A percentile compares a stretch with the other conserved stretches of the same genome.
Evolutionary conservation across 371 early-diverging fungal species (phyloP).

Genomic region (Haplosporangium sp.): DNA sequence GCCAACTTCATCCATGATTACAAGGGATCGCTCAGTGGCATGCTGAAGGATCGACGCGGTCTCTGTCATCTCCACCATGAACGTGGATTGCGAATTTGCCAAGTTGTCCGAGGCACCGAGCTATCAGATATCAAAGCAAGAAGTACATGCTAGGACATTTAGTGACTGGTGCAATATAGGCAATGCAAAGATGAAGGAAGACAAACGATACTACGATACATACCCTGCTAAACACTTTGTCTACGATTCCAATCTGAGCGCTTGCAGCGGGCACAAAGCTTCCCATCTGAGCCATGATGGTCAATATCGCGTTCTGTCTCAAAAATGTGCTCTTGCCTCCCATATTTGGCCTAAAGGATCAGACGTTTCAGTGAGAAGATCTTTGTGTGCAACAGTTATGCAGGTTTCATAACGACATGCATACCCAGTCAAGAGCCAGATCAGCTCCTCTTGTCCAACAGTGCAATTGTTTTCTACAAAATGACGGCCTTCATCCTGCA

Average conservation of each 20-base stretch:
- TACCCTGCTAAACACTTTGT: slow-evolving; percentile 92
- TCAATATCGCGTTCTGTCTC: slow-evolving; percentile 71
- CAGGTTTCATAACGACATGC: neutral
- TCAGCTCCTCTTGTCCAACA: slow-evolving; percentile 62
- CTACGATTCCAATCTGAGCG: slow-evolving; percentile 89
- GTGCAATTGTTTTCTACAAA: slow-evolving; percentile 83
- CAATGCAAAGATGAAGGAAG: neutral
- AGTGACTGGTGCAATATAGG: neutral
- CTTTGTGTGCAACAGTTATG: neutral
- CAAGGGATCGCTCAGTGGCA: slow-evolving; percentile 84
- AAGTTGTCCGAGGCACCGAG: slow-evolving; percentile 83
- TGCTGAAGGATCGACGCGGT: slow-evolving; percentile 88
- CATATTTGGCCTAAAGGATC: slow-evolving; percentile 84
- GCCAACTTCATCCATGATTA: slow-evolving; percentile 97
- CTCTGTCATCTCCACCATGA: slow-evolving; percentile 99
- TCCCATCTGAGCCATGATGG: slow-evolving; percentile 94
- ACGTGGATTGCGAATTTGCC: slow-evolving; percentile 90
- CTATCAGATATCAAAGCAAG: slow-evolving; percentile 6
- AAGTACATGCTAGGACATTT: neutral
- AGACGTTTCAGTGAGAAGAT: neutral
- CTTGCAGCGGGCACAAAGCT: slow-evolving; percentile 90
- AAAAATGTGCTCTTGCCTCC: slow-evolving; percentile 96
- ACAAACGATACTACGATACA: slow-evolving; percentile 16
- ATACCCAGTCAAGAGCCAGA: slow-evolving; percentile 85
- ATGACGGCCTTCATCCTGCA: slow-evolving; percentile 66